Conservation (phyloP, 352 stramenopile genomes). For the Halophytophthora batemanensis region DNA sequence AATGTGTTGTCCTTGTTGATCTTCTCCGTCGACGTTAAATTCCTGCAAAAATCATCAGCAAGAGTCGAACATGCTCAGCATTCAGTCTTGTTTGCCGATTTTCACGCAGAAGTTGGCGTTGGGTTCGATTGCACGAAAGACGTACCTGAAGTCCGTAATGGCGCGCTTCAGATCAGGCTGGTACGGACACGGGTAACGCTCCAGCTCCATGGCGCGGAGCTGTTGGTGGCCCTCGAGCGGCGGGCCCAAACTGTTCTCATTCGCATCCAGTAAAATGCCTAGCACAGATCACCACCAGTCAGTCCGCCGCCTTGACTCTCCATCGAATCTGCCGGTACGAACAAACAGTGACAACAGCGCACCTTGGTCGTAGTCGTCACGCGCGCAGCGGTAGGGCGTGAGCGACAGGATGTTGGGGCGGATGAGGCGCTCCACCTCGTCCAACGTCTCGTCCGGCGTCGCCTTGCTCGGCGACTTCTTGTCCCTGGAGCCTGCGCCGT, state of each 20-base stretch:
- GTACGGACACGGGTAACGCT: conserved; percentile 96
- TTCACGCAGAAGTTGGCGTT: neutral
- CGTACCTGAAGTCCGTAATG: conserved; percentile 79
- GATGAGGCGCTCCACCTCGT: conserved; percentile 87
- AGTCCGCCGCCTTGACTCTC: neutral
- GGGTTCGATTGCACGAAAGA: conserved; percentile 9
- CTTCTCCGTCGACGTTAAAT: conserved; percentile 46
- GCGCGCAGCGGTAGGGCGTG: conserved; percentile 95
- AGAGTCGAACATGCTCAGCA: conserved; percentile 1
- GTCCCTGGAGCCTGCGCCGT: conserved; percentile 1
- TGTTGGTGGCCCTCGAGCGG: conserved; percentile 73
- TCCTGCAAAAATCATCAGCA: conserved; percentile 25
- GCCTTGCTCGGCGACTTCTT: conserved; percentile 5
- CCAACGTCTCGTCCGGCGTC: conserved; percentile 14
- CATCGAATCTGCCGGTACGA: neutral
- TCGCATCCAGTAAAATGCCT: conserved; percentile 97
- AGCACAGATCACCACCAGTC: neutral
- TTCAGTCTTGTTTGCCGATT: neutral
- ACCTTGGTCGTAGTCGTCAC: conserved; percentile 94
- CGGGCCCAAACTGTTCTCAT: conserved; percentile 97
- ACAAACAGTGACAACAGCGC: neutral
- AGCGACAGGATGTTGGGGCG: conserved; percentile 96
- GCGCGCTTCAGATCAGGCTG: conserved; percentile 91
- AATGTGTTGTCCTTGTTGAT: conserved; percentile 94
- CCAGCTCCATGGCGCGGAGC: conserved; percentile 73